Evolutionary conservation across 2,329 filamentous ascomycete genomes (phyloP).

Genomic region (Claviceps spartinae): DNA sequence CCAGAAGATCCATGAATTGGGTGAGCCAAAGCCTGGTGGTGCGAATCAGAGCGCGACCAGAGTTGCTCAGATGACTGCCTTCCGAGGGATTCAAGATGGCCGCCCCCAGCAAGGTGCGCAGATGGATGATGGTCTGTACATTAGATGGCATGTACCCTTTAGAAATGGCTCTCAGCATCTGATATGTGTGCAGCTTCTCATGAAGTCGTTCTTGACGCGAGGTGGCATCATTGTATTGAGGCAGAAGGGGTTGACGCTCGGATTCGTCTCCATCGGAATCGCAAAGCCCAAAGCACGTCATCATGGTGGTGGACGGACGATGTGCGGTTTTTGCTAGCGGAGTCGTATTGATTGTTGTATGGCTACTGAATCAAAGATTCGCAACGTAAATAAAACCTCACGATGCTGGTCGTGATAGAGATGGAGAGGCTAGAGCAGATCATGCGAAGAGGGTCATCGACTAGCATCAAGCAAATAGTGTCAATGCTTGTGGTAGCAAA

Average conservation of each 20-base stretch:
- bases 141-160: slow-evolving; percentile 89
- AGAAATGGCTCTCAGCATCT: slow-evolving; percentile 71
- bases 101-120: slow-evolving; percentile 65
- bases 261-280: slow-evolving; percentile 27
- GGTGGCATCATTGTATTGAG: slow-evolving; percentile 73
- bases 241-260: slow-evolving; percentile 67
- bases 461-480: not conserved
- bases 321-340: not conserved
- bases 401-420: not conserved
- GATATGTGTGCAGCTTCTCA: slow-evolving; percentile 84
- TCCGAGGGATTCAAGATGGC: slow-evolving; percentile 61
- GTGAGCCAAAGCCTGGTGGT: slow-evolving; percentile 61
- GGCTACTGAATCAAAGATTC: not conserved
- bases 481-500: not conserved
- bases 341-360: not conserved
- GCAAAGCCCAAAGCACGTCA: slow-evolving; percentile 51
- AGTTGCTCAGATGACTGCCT: slow-evolving; percentile 54
- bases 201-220: slow-evolving; percentile 62
- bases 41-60: slow-evolving; percentile 59
- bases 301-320: slow-evolving; percentile 23
- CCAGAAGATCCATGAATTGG: slow-evolving; percentile 68
- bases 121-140: slow-evolving; percentile 65
- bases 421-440: not conserved
- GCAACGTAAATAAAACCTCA: not conserved
- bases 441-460: not conserved